A percentile compares a stretch with the other conserved stretches of the same genome.
These are phyloP conservation scores for Nepenthes alata DNA, from an alignment of 179 eudicot species.

Conservation along the genomic window DNA sequence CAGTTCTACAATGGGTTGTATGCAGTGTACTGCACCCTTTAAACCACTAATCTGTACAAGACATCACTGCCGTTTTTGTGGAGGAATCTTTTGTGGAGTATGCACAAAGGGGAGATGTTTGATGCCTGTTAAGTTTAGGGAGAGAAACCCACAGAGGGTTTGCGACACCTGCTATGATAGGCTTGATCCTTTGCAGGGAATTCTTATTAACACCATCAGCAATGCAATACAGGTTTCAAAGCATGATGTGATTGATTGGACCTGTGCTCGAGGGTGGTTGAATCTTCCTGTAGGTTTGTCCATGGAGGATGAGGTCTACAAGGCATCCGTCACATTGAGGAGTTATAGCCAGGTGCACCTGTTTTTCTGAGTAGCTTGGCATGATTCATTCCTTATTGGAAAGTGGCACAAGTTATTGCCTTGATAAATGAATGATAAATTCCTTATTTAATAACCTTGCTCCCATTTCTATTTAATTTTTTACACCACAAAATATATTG, in stretches of 20 bases:
- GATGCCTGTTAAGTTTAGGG: constrained; percentile 87
- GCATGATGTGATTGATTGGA: constrained; percentile 98
- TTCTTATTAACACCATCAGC: constrained; percentile 73
- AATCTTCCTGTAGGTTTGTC: constrained; percentile 96
- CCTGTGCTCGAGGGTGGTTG: constrained; percentile 81
- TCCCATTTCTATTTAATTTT: too few relatives aligned
- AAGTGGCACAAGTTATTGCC: too few relatives aligned
- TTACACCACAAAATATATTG: too few relatives aligned
- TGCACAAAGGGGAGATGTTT: constrained; percentile 92
- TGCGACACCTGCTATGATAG: constrained; percentile 93
- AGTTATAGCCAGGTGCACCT: constrained; percentile 59
- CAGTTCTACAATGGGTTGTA: constrained; percentile 64
- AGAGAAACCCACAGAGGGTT: constrained; percentile 94
- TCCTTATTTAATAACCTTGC: too few relatives aligned
- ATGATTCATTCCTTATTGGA: too few relatives aligned
- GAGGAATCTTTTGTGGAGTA: constrained; percentile 75
- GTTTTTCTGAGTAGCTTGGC: not conserved
- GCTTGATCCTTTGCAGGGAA: constrained; percentile 90
- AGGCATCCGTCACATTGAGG: constrained; percentile 67
- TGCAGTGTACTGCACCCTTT: constrained; percentile 88
- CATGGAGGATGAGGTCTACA: constrained; percentile 96
- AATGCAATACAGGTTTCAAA: constrained; percentile 79
- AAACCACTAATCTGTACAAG: constrained; percentile 86
- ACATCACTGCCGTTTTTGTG: constrained; percentile 98
- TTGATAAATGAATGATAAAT: too few relatives aligned